Percentiles rank a stretch among this genome's conserved stretches.
Evolutionary conservation across 331 rosid genomes (phyloP).

Genomic region (Rhamnella rubrinervis): DNA sequence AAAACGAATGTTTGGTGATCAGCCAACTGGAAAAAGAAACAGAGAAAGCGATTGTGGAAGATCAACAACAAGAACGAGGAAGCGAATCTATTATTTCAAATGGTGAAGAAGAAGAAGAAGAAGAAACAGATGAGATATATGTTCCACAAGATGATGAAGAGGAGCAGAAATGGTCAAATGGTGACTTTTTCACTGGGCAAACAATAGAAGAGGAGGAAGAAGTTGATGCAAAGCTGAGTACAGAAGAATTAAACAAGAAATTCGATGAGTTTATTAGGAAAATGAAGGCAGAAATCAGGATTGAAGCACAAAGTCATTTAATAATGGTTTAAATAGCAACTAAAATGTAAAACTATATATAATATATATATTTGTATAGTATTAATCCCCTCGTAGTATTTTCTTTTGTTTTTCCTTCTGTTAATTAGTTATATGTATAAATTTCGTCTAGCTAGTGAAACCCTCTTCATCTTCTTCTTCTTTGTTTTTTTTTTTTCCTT

Average conservation of each 20-base stretch:
- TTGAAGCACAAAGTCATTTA: conserved; percentile 61
- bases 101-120: conserved; percentile 25
- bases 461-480: neutral
- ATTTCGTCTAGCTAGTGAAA: neutral
- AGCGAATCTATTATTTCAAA: neutral
- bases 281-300: conserved; percentile 66
- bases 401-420: neutral
- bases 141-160: conserved; percentile 26
- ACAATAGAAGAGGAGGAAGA: conserved; percentile 29
- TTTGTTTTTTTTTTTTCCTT: neutral
- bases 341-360: too few relatives aligned
- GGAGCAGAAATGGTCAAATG: conserved; percentile 18
- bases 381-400: neutral
- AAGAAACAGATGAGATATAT: conserved; percentile 19
- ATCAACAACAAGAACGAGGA: conserved; percentile 19
- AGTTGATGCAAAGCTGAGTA: conserved; percentile 42
- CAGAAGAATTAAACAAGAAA: conserved; percentile 78
- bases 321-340: conserved; percentile 37
- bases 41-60: conserved; percentile 16
- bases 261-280: conserved; percentile 79
- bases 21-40: conserved; percentile 18
- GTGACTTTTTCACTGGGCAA: conserved; percentile 24
- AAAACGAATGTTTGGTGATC: conserved; percentile 7
- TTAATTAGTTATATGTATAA: neutral
- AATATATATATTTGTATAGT: too few relatives aligned